Evolutionary conservation across 805 yeast genomes (phyloP), one percentile per base, ranked within the genome.

Genomic region (Barnettozyma siamensis): DNA sequence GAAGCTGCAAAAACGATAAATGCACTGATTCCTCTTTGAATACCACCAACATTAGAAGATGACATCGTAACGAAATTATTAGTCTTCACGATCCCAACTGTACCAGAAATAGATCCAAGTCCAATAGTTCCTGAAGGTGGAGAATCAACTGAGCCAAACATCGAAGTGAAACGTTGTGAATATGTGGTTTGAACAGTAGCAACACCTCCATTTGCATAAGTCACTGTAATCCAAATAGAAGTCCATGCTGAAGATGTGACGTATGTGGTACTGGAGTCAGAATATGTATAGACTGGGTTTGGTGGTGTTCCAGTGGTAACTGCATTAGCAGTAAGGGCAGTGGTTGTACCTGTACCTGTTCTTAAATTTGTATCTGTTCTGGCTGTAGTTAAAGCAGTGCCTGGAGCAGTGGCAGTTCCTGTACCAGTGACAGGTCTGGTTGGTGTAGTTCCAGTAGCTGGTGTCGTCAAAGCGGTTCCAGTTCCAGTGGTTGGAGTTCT

Each of bases 121-220:
- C 97, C 97, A 37, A 88, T 70, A 5, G 75, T 57, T 2, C 97
- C 99, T 0, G 78, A 51, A 4, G 76, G 54, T 0, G 80, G 80
- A 0, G 67, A 40, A 0, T 72, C 70, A 2, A 78, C 63, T 2
- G 75, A 53, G 1, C 67, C 46, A 47, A 67, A 80, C 50, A 73
- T 63, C 7, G 71, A 47, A 10, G 65, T 41, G 49, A 81, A 83
- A 24, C 58, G 48, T 53, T 84, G 94, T 2, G 73, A 60, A 56
- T 69, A 84, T 3, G 72, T 61, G 0, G 81, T 70, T 46, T 68
- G 69, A 3, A 75, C 64, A 6, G 69, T 62, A 7, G 72, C 69
- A 5, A 58, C 54, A 12, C 74, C 69, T n/a, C 76, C 79, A 23
- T 70, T 69, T 2, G 60, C 52, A 49, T 66, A 53, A 1, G 76